Conservation (phyloP, 1,284 basidiomycete genomes). For the Uromyces viciae-fabae region DNA sequence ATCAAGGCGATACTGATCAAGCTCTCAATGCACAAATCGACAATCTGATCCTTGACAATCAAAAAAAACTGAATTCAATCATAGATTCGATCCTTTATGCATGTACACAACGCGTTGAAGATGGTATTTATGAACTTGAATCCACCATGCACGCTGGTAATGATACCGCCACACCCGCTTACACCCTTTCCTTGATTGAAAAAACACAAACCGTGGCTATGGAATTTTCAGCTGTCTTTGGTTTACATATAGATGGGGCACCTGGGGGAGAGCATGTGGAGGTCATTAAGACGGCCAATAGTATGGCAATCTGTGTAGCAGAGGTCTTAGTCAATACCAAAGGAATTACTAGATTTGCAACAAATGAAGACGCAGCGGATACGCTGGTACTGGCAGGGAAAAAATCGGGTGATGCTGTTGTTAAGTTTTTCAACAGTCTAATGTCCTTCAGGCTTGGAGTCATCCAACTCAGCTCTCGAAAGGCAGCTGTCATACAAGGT, state of each 20-base stretch:
- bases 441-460: constrained; percentile 81
- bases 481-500: constrained; percentile 82
- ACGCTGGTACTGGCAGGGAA: constrained; percentile 82
- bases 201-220: constrained; percentile 89
- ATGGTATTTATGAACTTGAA: constrained; percentile 94
- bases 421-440: constrained; percentile 89
- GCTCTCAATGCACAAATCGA: constrained; percentile 94
- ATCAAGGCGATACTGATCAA: constrained; percentile 74
- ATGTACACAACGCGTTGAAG: constrained; percentile 94
- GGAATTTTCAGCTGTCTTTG: constrained; percentile 93
- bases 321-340: constrained; percentile 91
- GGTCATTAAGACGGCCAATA: constrained; percentile 96
- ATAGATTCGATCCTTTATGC: constrained; percentile 97
- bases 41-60: constrained; percentile 90
- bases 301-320: constrained; percentile 84
- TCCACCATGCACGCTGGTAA: constrained; percentile 90
- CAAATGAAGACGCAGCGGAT: constrained; percentile 85
- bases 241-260: constrained; percentile 82
- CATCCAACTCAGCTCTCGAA: constrained; percentile 64
- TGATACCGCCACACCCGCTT: constrained; percentile 92
- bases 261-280: constrained; percentile 90
- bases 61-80: constrained; percentile 96
- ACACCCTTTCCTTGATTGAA: constrained; percentile 96
- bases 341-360: constrained; percentile 86
- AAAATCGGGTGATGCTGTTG: constrained; percentile 75